Conservation (phyloP, 1,284 basidiomycete species). For the Porogramme epimiltina region DNA sequence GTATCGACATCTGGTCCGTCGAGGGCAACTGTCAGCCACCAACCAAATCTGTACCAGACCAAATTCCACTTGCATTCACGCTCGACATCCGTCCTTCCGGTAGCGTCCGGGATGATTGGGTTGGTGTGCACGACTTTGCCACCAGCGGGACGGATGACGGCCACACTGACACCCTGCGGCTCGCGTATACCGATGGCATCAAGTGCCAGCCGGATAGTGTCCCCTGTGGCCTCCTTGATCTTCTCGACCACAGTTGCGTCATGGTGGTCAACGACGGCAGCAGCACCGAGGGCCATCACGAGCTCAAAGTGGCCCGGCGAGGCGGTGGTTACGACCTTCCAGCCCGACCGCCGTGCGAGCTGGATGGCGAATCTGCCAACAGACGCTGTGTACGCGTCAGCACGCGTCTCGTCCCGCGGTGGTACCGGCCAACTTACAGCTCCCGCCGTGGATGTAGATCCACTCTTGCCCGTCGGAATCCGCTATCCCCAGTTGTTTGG, state of each 20-base stretch:
- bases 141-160: conserved; percentile 16
- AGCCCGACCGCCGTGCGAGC: conserved; percentile 42
- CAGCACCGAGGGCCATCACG: conserved; percentile 42
- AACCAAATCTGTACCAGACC: conserved; percentile 8
- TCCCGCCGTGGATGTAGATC: conserved; percentile 28
- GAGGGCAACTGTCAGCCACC: too few relatives aligned
- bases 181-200: conserved; percentile 22
- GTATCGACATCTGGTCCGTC: too few relatives aligned
- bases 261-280: conserved; percentile 37
- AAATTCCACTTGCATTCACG: too few relatives aligned
- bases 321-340: conserved; percentile 41
- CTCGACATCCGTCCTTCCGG: not conserved
- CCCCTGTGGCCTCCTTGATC: conserved; percentile 23
- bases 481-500: too few relatives aligned
- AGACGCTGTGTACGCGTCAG: conserved; percentile 12
- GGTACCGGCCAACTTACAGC: conserved; percentile 22
- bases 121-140: conserved; percentile 19
- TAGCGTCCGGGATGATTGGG: not conserved
- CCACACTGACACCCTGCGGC: conserved; percentile 20
- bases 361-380: conserved; percentile 48
- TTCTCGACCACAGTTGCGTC: conserved; percentile 20
- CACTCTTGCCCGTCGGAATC: too few relatives aligned
- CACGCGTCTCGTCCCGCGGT: not conserved
- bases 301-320: conserved; percentile 41
- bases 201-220: conserved; percentile 20